A percentile compares a stretch with the other conserved stretches of the same genome.
Conservation (phyloP, 768 basidiomycete species). For the Lactifluus volemus region DNA sequence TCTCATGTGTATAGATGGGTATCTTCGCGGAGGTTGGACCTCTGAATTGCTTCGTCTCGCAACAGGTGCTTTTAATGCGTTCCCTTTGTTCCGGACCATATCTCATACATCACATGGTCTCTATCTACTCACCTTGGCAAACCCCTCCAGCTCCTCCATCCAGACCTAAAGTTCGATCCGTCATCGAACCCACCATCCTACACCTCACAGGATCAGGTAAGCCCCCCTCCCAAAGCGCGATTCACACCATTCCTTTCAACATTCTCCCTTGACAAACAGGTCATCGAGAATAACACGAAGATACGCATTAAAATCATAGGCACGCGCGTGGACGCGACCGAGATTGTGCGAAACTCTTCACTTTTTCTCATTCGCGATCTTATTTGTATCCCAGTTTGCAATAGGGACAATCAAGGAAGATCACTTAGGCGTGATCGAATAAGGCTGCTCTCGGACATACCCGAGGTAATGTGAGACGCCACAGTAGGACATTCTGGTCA, state of each 20-base stretch:
- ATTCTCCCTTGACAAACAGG: slow-evolving; percentile 33
- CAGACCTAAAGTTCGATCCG: slow-evolving; percentile 91
- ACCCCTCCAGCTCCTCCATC: slow-evolving; percentile 68
- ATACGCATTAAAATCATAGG: slow-evolving; percentile 97
- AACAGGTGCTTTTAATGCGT: slow-evolving; percentile 54
- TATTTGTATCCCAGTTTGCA: slow-evolving; percentile 55
- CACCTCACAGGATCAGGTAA: slow-evolving; percentile 80
- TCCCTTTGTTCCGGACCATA: not conserved
- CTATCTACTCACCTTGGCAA: not conserved
- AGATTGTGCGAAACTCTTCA: slow-evolving; percentile 60
- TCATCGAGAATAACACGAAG: slow-evolving; percentile 88
- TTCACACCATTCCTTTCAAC: not conserved
- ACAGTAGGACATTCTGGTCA: no score
- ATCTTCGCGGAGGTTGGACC: slow-evolving; percentile 98
- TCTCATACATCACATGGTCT: not conserved
- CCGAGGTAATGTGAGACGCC: no score
- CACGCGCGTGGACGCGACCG: slow-evolving; percentile 93
- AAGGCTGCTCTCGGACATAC: no score
- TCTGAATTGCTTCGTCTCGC: slow-evolving; percentile 88
- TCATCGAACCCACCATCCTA: slow-evolving; percentile 97
- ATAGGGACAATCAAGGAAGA: slow-evolving; percentile 99
- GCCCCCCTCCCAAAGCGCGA: not conserved
- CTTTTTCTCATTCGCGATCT: not conserved
- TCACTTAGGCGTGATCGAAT: slow-evolving; percentile 89
- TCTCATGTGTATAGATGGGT: slow-evolving; percentile 63